A percentile compares a stretch with the other conserved stretches of the same genome.
Conservation (phyloP, 768 basidiomycete species). For the Leccinum variicolor region DNA sequence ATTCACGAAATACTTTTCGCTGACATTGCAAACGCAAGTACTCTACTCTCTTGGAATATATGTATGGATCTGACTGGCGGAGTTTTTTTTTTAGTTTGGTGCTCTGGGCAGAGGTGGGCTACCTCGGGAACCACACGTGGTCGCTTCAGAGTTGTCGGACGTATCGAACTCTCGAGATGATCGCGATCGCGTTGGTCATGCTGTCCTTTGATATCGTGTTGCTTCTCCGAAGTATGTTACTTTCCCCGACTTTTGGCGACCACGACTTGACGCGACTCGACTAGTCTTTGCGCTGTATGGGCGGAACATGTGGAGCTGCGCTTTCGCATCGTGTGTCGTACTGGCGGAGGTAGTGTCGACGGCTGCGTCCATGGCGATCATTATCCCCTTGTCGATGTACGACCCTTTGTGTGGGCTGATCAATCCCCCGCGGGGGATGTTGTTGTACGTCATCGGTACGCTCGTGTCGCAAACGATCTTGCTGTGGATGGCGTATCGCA, state of each 20-base stretch:
- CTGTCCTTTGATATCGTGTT: conserved; percentile 16
- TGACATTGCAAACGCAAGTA: conserved; percentile 16
- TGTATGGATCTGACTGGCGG: not conserved
- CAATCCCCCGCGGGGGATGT: not conserved
- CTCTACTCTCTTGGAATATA: not conserved
- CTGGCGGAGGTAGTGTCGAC: conserved; percentile 8
- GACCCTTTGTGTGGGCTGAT: conserved; percentile 13
- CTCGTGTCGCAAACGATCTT: conserved; percentile 15
- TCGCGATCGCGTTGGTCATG: conserved; percentile 9
- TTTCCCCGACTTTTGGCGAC: not conserved
- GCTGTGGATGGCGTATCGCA: conserved; percentile 19
- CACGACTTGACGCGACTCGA: not conserved
- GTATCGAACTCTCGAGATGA: conserved; percentile 16
- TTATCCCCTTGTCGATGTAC: conserved; percentile 11
- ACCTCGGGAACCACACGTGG: not conserved
- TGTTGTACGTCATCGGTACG: conserved; percentile 9
- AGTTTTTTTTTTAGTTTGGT: not conserved
- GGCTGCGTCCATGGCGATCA: not conserved
- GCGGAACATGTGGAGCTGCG: not conserved
- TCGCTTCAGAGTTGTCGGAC: conserved; percentile 5
- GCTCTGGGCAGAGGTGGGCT: not conserved
- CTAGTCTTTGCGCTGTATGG: conserved; percentile 23
- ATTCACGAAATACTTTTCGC: conserved; percentile 19
- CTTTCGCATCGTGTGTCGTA: conserved; percentile 5
- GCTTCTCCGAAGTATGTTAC: conserved; percentile 22